Base-by-base conservation (phyloP, 1,284 basidiomycete species). In the Kalmanozyma brasiliensis region DNA sequence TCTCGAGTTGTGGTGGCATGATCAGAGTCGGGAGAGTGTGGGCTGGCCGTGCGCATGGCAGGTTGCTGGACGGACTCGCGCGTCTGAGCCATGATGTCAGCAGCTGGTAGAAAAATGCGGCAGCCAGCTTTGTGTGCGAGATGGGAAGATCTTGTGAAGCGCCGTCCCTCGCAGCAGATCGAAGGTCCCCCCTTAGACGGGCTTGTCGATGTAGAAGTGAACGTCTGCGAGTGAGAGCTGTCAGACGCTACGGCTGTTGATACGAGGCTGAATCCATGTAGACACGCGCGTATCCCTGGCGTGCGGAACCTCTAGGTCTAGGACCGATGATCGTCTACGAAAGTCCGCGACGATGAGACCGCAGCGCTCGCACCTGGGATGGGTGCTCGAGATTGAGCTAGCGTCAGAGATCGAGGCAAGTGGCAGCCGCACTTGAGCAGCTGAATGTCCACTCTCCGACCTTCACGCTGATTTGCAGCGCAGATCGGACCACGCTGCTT, bases 281-380 rank as follows among this genome's bases (percentile, higher is more conserved):
- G 61, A 64, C 55, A 46, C 33, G 51, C 36, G 62, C 62, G 43
- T 49, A 19, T 43, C 42, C 49, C 51, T 46, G 37, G 34, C 40
- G 19, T 46, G 37, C 22, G 16, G 26, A 29, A 53, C n/a, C 17
- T 65, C 62, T 65, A 65, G 56, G 33, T 65, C 51, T 58, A 65
- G 30, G 51, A 38, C 38, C 45, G 23, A 17, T 22, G 10, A 22
- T 30, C 56, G 62, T 58, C 51, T 59, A 65, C 45, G 19, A 30
- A 14, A 19, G 14, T 17, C 26, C 37, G 35, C 32, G 22, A 13
- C 4, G 43, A 40, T 29, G 22, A 24, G 3, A 8, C 8, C 16
- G 29, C 30, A 33, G 26, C 10, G 34, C 41, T 24, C 10, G 9
- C 9, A 14, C 16, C 7, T 3, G 32, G 34, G 9, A 13, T 11